Base-by-base conservation (phyloP, 495 filamentous ascomycete genomes). In the Penicillium desertorum region DNA sequence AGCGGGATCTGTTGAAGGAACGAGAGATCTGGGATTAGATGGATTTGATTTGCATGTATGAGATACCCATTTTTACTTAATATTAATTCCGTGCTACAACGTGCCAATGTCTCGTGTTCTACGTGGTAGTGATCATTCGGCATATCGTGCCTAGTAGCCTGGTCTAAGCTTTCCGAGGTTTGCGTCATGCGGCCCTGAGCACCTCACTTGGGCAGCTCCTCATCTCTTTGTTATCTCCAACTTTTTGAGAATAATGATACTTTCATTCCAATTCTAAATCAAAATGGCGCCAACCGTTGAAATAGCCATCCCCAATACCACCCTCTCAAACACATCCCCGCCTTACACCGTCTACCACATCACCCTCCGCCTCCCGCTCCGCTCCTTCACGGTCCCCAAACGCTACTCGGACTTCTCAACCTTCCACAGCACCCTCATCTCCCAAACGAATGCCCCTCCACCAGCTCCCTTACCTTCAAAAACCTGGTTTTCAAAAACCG, bases 271-370 rank as follows among this genome's bases (percentile, higher is more conserved):
- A 37, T 17, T 49, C 22, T 41, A 39, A 39, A 25, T 29, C 61
- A 56, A 16, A 41, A 95, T 95, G 91, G 82, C 88, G 20, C 86
- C 90, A 11, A 82, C 82, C 34, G 78, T 89, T 65, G 87, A 92
- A 60, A 88, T 96, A 71, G 83, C 88, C 56, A 92, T 96, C 69
- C 91, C 91, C 29, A 84, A 79, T 32, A 88, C 90, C 10, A 86
- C 83, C 56, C 75, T 87, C 50, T 79, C 82, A 14, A 75, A 78
- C 44, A 78, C 76, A 32, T 71, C 79, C 27, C 94, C 92, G 63
- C 85, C 90, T 1, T 90, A 88, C 79, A 98, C 94, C 1, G 75
- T 90, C 73, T 98, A 98, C 81, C 90, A 94, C 78, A 91, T 98
- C 71, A 87, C 85, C 34, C 80, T 97, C 62, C 87, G 89, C 57